Evolutionary conservation across 441 rosid species (phyloP), one percentile per base, ranked within the genome.

Genomic region (Pelargonium australe): DNA sequence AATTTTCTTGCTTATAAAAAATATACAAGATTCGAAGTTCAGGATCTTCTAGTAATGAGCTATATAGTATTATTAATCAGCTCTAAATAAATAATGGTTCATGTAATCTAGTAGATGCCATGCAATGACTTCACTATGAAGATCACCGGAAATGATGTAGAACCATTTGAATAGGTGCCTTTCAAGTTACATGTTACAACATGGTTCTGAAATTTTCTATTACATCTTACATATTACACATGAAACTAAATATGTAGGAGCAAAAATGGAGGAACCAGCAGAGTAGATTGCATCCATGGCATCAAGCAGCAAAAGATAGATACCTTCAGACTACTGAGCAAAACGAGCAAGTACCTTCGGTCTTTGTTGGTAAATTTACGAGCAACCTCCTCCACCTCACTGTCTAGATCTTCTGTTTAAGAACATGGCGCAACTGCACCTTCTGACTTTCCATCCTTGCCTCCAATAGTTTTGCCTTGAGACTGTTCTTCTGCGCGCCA

Each of bases 371-470:
- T 34, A 34, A 34, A 3, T 4, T 34, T 34, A 5, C 40, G 40
- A 34, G 40, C 40, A 28, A 28, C 31, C 31, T 28, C 31, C 31
- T 14, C 60, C 17, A 19, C 61, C 61, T 14, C 23, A 5, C 61
- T 5, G 61, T 16, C 61, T 17, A 55, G 61, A 55, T 88, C 90
- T 91, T 91, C 80, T 95, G 96, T 72, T 88, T 86, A 62, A 95
- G 94, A 43, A 95, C 96, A 65, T 90, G 99, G 68, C 87, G 83
- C 74, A 95, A 47, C 78, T 95, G 97, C 70, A 90, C 82, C 76
- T 90, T 91, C 75, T 87, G 96, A 73, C 88, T 89, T 79, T 89
- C 96, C 80, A 87, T 84, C 75, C 96, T 83, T 14, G 96, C 99
- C 79, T 91, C 99, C 61, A 94, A 70, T 62, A 94, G 97, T 85